Base-by-base conservation (phyloP, 306 rosid genomes). In the Echinosophora koreensis region DNA sequence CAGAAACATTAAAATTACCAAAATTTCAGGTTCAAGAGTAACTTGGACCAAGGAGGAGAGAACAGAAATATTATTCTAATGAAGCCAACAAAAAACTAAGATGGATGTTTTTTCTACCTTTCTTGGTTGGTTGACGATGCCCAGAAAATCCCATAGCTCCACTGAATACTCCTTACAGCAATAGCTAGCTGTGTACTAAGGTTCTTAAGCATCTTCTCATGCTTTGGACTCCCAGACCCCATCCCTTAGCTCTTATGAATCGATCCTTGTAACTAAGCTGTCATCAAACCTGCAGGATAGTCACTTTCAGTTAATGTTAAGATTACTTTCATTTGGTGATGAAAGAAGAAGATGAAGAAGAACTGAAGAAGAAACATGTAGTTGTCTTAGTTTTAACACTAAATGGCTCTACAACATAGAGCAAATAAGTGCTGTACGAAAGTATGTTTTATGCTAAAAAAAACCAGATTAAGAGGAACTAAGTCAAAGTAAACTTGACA, bases 131-230 rank as follows among this genome's bases (percentile, higher is more conserved):
- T 66, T 66, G 95, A 93, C 62, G 84, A 70, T 10, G 93, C 85
- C 98, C 98, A 93, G 90, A 93, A 89, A 76, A 93, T 86, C 10
- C 93, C 97, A 83, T 91, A 93, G 83, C 95, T 93, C 98, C 98
- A 93, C 5, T 89, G 94, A 17, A 93, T 83, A 42, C 95, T 91
- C 82, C 89, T 93, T 2, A 93, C 93, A 65, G 95, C 92, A 75
- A 91, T 87, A 58, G 95, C 95, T 46, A 93, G 90, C 79, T 84
- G 91, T 50, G 85, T 87, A 30, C 90, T 84, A 11, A 91, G 84
- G 49, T 83, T 81, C 64, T 83, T n/a, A n/a, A n/a, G n/a, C n/a
- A n/a, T n/a, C n/a, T n/a, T n/a, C n/a, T n/a, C 90, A 76, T 78
- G 88, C 46, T 47, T 76, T 68, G 78, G 87, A 86, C 52, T 49